These are phyloP conservation scores for Aspergillus brunneoviolaceus DNA, from an alignment of 2,329 filamentous ascomycete species.

Conservation along the genomic window DNA sequence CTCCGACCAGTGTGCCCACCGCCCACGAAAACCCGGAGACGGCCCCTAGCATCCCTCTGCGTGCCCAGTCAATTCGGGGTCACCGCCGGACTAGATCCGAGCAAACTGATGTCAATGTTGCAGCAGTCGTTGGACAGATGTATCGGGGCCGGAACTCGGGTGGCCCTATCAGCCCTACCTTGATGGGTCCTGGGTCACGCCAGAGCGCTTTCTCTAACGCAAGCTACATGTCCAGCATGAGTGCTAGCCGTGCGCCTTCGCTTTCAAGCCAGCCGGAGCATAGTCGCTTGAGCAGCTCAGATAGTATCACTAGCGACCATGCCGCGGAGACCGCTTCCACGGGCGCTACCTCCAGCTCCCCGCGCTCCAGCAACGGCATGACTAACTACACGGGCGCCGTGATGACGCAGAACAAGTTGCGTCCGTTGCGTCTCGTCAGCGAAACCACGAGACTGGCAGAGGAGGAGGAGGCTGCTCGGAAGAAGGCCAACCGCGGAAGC, in stretches of 20 bases:
- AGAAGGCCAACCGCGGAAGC: conserved; percentile 48
- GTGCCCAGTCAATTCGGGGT: conserved; percentile 41
- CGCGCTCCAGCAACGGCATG: conserved; percentile 65
- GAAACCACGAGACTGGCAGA: conserved; percentile 41
- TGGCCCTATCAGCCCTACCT: conserved; percentile 57
- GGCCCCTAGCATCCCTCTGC: conserved; percentile 50
- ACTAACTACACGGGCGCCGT: conserved; percentile 68
- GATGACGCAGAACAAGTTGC: conserved; percentile 68
- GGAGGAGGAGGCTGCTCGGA: conserved; percentile 46
- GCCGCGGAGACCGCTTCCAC: conserved; percentile 48
- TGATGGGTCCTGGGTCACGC: conserved; percentile 41
- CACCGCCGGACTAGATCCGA: conserved; percentile 54
- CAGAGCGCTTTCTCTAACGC: conserved; percentile 43
- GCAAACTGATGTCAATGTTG: conserved; percentile 52
- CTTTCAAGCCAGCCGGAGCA: conserved; percentile 48
- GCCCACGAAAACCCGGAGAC: conserved; percentile 50
- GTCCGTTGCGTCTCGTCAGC: conserved; percentile 76
- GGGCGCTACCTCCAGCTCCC: conserved; percentile 52
- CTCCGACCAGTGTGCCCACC: conserved; percentile 31
- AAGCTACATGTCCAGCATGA: conserved; percentile 55
- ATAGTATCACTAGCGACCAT: conserved; percentile 53
- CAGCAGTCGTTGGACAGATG: conserved; percentile 83
- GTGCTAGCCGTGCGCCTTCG: conserved; percentile 54
- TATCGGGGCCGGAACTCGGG: conserved; percentile 64
- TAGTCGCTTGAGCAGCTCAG: conserved; percentile 65